Evolutionary conservation across 2,329 filamentous ascomycete genomes (phyloP).

Genomic region (Colletotrichum sojae): DNA sequence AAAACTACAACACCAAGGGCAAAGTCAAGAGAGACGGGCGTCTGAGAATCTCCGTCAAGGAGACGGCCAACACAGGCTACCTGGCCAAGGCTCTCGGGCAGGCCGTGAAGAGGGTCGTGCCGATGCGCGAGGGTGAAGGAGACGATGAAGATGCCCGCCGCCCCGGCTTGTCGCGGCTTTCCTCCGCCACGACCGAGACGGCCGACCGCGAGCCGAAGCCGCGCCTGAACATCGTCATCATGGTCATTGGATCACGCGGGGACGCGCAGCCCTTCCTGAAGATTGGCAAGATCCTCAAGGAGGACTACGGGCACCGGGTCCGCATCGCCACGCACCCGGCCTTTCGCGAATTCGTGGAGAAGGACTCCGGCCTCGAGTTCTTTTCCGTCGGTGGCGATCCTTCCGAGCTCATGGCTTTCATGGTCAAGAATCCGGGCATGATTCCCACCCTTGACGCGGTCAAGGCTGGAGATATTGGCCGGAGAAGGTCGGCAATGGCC

Average conservation of each 20-base stretch:
- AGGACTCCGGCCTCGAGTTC: conserved; percentile 82
- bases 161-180: conserved; percentile 41
- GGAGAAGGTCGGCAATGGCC: conserved; percentile 78
- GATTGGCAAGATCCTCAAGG: conserved; percentile 79
- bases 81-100: conserved; percentile 80
- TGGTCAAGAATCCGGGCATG: conserved; percentile 87
- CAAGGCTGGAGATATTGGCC: conserved; percentile 79
- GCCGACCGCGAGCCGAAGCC: conserved; percentile 56
- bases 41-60: conserved; percentile 79
- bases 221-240: conserved; percentile 82
- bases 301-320: conserved; percentile 80
- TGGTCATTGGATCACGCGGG: conserved; percentile 85
- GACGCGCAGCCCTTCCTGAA: conserved; percentile 87
- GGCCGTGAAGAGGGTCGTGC: conserved; percentile 68
- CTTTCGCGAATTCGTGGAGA: conserved; percentile 82
- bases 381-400: conserved; percentile 86
- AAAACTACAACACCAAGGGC: conserved; percentile 75
- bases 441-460: conserved; percentile 82
- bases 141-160: conserved; percentile 42
- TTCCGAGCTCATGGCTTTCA: conserved; percentile 87
- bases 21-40: conserved; percentile 78
- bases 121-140: conserved; percentile 49
- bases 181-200: conserved; percentile 51
- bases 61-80: conserved; percentile 78
- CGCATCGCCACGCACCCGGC: conserved; percentile 84